Conservation (phyloP, 768 basidiomycete species). For the Bullera alba region DNA sequence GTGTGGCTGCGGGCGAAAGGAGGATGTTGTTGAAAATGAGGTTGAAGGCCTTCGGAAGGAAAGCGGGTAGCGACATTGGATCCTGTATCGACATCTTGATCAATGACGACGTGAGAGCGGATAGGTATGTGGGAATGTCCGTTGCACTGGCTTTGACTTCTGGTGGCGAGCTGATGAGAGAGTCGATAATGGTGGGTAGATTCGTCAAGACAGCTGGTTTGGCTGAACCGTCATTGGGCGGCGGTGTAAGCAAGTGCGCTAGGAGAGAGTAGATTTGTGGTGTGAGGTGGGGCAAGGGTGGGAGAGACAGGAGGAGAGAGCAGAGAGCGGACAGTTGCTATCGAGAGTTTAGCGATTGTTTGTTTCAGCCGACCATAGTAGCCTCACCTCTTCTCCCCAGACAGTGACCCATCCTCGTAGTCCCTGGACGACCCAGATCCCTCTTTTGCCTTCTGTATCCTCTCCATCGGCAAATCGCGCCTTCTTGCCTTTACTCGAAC, state of each 20-base stretch:
- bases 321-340: constrained; percentile 69
- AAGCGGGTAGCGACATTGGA: constrained; percentile 21
- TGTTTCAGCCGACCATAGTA: background rate
- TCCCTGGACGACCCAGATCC: constrained; percentile 52
- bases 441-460: constrained; percentile 60
- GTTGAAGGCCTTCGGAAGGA: constrained; percentile 40
- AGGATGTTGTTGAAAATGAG: constrained; percentile 42
- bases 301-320: constrained; percentile 66
- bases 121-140: constrained; percentile 42
- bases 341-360: background rate
- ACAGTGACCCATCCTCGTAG: constrained; percentile 56
- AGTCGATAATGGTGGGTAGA: constrained; percentile 43
- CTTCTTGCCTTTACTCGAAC: constrained; percentile 54
- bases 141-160: constrained; percentile 19
- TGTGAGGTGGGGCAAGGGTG: constrained; percentile 80
- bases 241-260: constrained; percentile 62
- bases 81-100: constrained; percentile 44
- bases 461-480: constrained; percentile 53
- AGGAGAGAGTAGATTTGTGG: constrained; percentile 80
- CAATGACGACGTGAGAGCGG: constrained; percentile 38
- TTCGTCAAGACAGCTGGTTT: constrained; percentile 35
- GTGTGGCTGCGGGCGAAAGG: constrained; percentile 21
- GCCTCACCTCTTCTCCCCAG: constrained; percentile 59
- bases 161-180: constrained; percentile 42
- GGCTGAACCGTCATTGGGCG: constrained; percentile 26